These are phyloP conservation scores for Voacanga thouarsii DNA, from an alignment of 257 asterid species.

Conservation along the genomic window DNA sequence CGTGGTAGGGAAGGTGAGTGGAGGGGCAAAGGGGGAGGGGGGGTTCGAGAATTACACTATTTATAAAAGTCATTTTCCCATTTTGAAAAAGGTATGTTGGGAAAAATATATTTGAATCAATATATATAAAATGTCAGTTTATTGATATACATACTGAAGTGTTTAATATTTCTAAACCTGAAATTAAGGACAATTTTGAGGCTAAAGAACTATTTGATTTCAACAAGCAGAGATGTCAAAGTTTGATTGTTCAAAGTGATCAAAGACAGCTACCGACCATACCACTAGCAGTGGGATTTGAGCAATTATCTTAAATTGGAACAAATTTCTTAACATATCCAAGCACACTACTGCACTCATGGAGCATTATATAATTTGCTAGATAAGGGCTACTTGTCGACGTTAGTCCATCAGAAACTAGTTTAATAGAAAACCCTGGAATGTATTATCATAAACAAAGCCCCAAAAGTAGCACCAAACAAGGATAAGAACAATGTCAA, in stretches of 20 bases:
- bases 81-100: no score
- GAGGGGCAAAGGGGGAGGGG: no score
- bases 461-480: neutral
- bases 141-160: no score
- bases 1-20: no score
- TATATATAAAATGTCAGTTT: no score
- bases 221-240: neutral
- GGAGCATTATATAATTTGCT: conserved; percentile 1
- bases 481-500: conserved; percentile 9
- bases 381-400: neutral
- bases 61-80: no score
- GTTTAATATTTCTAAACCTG: no score
- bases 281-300: conserved; percentile 1
- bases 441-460: neutral
- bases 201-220: no score
- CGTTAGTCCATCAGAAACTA: neutral
- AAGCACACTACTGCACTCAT: conserved; percentile 2
- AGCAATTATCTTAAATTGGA: neutral
- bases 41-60: no score
- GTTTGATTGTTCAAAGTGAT: neutral
- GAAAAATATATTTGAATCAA: no score
- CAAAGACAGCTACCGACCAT: conserved; percentile 15
- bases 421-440: neutral
- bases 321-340: conserved; percentile 7
- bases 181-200: no score